Conservation (phyloP, 208 protist species). For the Blechomonas ayalai region DNA sequence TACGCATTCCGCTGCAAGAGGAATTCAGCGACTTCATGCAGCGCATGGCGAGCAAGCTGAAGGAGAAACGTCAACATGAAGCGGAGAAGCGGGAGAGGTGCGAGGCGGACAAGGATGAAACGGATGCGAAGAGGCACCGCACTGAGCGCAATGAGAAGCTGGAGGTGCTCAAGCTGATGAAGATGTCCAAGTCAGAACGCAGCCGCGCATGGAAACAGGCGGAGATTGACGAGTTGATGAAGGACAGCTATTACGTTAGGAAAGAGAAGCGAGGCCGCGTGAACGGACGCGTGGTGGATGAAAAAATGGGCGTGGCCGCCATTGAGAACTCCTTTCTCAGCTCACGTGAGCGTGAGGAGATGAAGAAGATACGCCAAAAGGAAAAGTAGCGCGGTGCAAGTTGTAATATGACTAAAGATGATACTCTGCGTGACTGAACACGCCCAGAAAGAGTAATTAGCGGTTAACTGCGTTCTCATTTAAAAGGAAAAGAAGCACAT, state of each 20-base stretch:
- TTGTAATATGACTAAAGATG: too few species aligned
- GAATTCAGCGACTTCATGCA: conserved; percentile 68
- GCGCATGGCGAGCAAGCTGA: conserved; percentile 19
- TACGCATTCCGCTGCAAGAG: conserved; percentile 75
- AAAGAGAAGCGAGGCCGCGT: conserved; percentile 74
- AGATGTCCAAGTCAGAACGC: conserved; percentile 74
- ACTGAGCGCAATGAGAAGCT: conserved; percentile 85
- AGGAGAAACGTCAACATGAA: conserved; percentile 60
- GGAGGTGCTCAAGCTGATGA: conserved; percentile 73
- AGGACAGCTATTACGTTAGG: conserved; percentile 90
- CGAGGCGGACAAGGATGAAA: conserved; percentile 10
- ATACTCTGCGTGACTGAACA: too few species aligned
- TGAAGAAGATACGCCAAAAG: conserved; percentile 49
- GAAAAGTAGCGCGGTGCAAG: too few species aligned
- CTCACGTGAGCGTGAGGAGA: conserved; percentile 72
- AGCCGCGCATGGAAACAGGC: conserved; percentile 78
- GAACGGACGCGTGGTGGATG: conserved; percentile 51
- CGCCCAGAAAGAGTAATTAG: too few species aligned
- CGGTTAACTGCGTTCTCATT: too few species aligned
- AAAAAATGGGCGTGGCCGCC: conserved; percentile 77
- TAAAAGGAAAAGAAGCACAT: too few species aligned
- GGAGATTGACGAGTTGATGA: conserved; percentile 82
- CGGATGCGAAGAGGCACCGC: conserved; percentile 37
- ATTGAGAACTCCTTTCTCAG: conserved; percentile 86
- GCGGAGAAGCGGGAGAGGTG: conserved; percentile 28